Conservation (phyloP, 345 rosid species). For the Aethionema arabicum region DNA sequence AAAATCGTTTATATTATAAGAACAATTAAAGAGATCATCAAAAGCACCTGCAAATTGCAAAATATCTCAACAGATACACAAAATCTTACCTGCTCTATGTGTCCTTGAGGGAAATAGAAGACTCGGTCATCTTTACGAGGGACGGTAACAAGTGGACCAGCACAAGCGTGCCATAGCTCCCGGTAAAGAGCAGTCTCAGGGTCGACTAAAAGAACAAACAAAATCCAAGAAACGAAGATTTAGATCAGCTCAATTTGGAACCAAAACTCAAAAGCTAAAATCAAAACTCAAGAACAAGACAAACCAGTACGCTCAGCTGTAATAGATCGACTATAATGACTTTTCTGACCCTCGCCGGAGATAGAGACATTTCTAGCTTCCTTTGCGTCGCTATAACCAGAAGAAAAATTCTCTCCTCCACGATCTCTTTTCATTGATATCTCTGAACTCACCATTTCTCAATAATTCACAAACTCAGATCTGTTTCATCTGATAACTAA, state of each 20-base stretch:
- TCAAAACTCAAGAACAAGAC: conserved; percentile 2
- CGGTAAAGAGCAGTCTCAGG: conserved; percentile 63
- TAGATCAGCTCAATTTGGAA: conserved; percentile 20
- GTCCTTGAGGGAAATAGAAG: conserved; percentile 89
- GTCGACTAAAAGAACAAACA: conserved; percentile 36
- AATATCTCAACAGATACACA: background rate
- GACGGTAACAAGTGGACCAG: conserved; percentile 80
- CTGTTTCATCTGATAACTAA: conserved; percentile 49
- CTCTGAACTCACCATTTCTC: conserved; percentile 47
- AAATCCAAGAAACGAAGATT: background rate
- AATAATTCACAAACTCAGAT: conserved; percentile 41
- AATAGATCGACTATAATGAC: conserved; percentile 34
- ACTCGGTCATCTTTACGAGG: conserved; percentile 76
- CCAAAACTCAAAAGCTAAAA: background rate
- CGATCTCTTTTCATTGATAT: conserved; percentile 42
- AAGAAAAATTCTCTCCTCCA: conserved; percentile 45
- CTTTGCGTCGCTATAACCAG: conserved; percentile 40
- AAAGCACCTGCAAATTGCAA: conserved; percentile 10
- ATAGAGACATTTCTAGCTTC: conserved; percentile 29
- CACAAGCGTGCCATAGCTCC: conserved; percentile 96
- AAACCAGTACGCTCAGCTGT: conserved; percentile 25
- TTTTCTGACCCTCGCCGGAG: conserved; percentile 41
- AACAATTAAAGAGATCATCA: background rate
- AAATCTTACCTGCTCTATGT: conserved; percentile 76
- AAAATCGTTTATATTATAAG: background rate